These are phyloP conservation scores for Trametes punicea DNA, from an alignment of 768 basidiomycete genomes.

Conservation along the genomic window DNA sequence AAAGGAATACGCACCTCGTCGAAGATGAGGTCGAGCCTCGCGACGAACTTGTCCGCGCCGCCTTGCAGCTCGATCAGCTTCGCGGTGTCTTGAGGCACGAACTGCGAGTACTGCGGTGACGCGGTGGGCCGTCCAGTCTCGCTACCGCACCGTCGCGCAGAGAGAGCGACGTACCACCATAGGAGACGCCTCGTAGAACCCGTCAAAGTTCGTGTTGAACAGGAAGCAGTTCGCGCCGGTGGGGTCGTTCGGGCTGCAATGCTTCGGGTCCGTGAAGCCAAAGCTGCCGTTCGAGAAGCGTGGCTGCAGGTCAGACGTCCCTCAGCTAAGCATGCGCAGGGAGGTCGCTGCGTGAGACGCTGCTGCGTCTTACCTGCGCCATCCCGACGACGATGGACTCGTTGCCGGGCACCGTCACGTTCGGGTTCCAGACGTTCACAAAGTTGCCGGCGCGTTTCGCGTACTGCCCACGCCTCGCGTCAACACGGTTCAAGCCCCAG, in stretches of 20 bases:
- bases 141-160: not conserved
- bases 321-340: no score
- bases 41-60: slow-evolving; percentile 50
- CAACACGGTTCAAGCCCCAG: not conserved
- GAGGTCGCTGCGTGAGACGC: no score
- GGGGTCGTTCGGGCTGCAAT: slow-evolving; percentile 64
- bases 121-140: not conserved
- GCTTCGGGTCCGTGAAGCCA: slow-evolving; percentile 62
- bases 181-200: slow-evolving; percentile 65
- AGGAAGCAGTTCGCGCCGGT: slow-evolving; percentile 55
- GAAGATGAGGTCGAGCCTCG: slow-evolving; percentile 56
- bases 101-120: slow-evolving; percentile 52
- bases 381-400: slow-evolving; percentile 44
- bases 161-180: slow-evolving; percentile 44
- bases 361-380: slow-evolving; percentile 68
- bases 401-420: slow-evolving; percentile 47
- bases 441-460: slow-evolving; percentile 53
- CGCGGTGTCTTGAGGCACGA: slow-evolving; percentile 63
- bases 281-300: slow-evolving; percentile 56
- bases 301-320: slow-evolving; percentile 35
- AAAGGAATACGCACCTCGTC: slow-evolving; percentile 37
- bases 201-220: slow-evolving; percentile 51
- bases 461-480: slow-evolving; percentile 37
- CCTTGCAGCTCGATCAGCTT: slow-evolving; percentile 60
- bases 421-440: slow-evolving; percentile 57